These are phyloP conservation scores for Arthrobotrys sphaeroides DNA, from an alignment of 2,329 filamentous ascomycete species.

Conservation along the genomic window DNA sequence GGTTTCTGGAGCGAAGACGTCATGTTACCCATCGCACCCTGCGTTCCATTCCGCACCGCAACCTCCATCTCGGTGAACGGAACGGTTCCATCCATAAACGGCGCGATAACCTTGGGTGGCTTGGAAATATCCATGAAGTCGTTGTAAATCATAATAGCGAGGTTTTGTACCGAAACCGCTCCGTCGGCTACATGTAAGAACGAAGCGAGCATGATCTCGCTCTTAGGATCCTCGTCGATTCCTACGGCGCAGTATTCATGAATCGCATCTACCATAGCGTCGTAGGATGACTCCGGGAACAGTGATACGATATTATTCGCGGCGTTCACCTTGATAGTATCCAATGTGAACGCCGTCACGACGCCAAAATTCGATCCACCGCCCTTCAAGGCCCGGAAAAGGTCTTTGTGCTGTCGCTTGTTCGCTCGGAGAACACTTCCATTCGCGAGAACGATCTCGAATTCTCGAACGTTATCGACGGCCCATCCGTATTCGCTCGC, in stretches of 20 bases:
- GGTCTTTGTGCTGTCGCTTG: constrained; percentile 62
- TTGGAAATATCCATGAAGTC: constrained; percentile 25
- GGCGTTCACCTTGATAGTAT: neutral
- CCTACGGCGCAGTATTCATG: neutral
- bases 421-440: constrained; percentile 65
- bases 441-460: constrained; percentile 67
- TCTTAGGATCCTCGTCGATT: constrained; percentile 15
- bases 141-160: neutral
- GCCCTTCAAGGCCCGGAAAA: constrained; percentile 59
- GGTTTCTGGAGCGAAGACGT: neutral
- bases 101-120: constrained; percentile 27
- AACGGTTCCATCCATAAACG: constrained; percentile 30
- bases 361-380: constrained; percentile 59
- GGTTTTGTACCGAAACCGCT: neutral
- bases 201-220: neutral
- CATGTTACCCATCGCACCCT: neutral
- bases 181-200: neutral
- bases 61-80: neutral
- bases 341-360: constrained; percentile 57
- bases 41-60: neutral
- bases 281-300: constrained; percentile 13
- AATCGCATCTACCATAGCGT: neutral
- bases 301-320: neutral
- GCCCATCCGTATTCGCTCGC: constrained; percentile 64
- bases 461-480: constrained; percentile 65